Evolutionary conservation across 306 rosid species (phyloP), one percentile per base, ranked within the genome.

Genomic region (Senna siamea): DNA sequence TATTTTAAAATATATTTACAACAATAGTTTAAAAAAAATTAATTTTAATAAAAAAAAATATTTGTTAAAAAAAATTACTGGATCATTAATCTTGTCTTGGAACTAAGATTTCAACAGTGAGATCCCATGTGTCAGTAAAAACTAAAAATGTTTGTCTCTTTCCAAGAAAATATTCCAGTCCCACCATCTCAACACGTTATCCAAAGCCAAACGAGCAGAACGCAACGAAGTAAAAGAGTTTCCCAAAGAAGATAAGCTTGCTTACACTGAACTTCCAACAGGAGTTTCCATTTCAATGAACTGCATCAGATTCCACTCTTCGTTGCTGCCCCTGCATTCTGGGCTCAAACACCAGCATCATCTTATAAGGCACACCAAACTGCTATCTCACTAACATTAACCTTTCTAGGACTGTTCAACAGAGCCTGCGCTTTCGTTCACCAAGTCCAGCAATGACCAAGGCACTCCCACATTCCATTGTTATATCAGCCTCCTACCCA

Each of bases 381-480:
- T 47, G 41, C 81, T 72, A 23, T 70, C 61, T 46, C 46, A 9
- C 79, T 46, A 62, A 28, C 74, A 54, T 30, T 35, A 44, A 37
- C n/a, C 58, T 64, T 14, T 22, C 37, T 2, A 58, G 47, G 38
- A 74, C 44, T 32, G 6, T 76, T 76, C 69, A 52, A 34, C 78
- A 40, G 19, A 41, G 47, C 61, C 80, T 73, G 28, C 75, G 40
- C 71, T 48, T 34, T 53, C 56, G 69, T 61, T 74, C 65, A 9
- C 13, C 61, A 22, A 81, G 73, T 13, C 19, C 79, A 41, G 23
- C 19, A 9, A 69, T 66, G 54, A 66, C 78, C 69, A 80, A 80
- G 63, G 90, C 92, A 60, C 70, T 85, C 41, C 80, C 80, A 72
- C 32, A 34, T 75, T 72, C 57, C 65, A 38, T 80, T 73, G 69